Evolutionary conservation across 306 rosid genomes (phyloP), one percentile per base, ranked within the genome.

Genomic region (Urtica urens): DNA sequence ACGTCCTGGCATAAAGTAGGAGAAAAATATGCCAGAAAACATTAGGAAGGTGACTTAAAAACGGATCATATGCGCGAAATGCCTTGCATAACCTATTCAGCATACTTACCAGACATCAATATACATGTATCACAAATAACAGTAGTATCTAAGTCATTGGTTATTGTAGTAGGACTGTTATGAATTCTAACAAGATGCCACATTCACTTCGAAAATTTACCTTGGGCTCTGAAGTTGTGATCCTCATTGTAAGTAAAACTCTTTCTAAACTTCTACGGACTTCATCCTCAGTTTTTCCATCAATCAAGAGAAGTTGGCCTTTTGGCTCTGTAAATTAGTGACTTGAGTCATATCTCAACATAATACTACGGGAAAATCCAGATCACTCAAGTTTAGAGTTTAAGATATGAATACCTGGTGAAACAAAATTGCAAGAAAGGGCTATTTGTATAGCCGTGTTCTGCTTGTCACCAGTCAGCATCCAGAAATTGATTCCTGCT

Each of bases 401-500:
- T n/a, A n/a, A n/a, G n/a, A n/a, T n/a, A 66, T 30, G 47, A 65
- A 63, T 64, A 92, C 99, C 99, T 71, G 95, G 96, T 31, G 93
- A 85, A 75, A 92, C 78, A 48, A 92, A 85, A 74, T 92, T 92
- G 84, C 99, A 85, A 30, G 84, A 80, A 64, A 92, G 82, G 62
- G 99, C 99, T 60, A 92, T 92, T 63, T 92, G 99, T 59, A 92
- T 75, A 42, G 99, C 96, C 49, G 99, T 92, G 53, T 75, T 75
- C 72, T 92, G 96, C 74, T 92, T 85, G 81, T 92, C 99, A 51
- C 99, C 99, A 2, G 99, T 92, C 49, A 92, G 81, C 99, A 92
- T 85, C 99, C 96, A 92, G 74, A 92, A 92, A 62, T 92, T 82
- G 74, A 92, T 92, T 71, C 99, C 99, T 38, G 99, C 99, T 74